phyloP scores from a whole-genome alignment of 179 eudicot species.

The Silene noctiflora region DNA sequence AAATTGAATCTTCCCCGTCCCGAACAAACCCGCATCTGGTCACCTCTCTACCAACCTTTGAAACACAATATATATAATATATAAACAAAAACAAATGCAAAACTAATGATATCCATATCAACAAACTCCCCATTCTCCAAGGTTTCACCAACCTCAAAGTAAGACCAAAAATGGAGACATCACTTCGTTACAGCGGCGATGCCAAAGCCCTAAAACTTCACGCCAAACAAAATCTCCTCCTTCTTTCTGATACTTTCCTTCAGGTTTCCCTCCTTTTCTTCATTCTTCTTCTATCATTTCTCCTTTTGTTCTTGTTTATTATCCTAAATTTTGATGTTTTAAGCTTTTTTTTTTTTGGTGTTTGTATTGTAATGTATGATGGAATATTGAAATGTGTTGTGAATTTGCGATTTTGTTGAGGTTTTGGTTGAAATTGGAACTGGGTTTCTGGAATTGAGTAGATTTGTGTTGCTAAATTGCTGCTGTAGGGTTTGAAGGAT shows the following conservation, averaged over 20 bases:
- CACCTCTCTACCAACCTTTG: no score
- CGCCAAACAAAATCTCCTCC: conserved; percentile 62
- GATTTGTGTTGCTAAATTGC: conserved; percentile 7
- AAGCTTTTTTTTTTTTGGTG: not conserved
- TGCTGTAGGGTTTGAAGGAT: not conserved
- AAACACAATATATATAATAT: no score
- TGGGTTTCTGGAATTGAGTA: not conserved
- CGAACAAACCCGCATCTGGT: no score
- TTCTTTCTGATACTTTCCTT: conserved; percentile 42
- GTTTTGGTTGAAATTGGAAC: not conserved
- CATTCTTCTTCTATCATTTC: no score
- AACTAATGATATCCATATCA: no score
- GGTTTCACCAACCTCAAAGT: not conserved
- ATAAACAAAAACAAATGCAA: no score
- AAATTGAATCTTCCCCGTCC: no score
- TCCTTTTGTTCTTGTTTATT: no score
- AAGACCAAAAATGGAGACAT: conserved; percentile 55
- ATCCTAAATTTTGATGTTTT: not conserved
- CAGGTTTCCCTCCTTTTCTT: conserved; percentile 36
- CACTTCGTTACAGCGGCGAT: conserved; percentile 58
- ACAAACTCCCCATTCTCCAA: not conserved
- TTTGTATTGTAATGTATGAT: not conserved
- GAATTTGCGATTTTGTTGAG: not conserved
- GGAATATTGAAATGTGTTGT: not conserved
- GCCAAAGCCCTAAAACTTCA: conserved; percentile 58